These are phyloP conservation scores for Fusarium pininemorale DNA, from an alignment of 2,329 filamentous ascomycete genomes.

Conservation along the genomic window DNA sequence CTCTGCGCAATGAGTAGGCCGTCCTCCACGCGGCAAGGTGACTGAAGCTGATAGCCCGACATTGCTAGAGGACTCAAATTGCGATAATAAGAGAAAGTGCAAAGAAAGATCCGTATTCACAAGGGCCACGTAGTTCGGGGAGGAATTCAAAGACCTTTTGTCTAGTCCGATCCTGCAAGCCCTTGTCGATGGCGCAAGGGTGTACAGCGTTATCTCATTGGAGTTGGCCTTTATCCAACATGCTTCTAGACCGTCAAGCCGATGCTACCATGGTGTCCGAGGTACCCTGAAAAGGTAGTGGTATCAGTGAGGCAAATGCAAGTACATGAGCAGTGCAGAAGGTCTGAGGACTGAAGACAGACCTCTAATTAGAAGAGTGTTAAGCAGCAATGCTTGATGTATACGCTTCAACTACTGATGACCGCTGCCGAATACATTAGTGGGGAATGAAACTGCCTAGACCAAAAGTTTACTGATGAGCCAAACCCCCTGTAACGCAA, in stretches of 20 bases:
- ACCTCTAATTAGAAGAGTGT: neutral
- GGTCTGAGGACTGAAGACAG: neutral
- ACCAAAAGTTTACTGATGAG: too few relatives aligned
- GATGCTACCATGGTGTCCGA: neutral
- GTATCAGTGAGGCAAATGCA: neutral
- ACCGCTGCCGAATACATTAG: neutral
- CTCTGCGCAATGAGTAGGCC: slow-evolving; percentile 16
- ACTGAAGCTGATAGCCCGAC: slow-evolving; percentile 6
- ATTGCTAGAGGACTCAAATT: neutral
- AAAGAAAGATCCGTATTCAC: neutral
- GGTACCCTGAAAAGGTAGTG: too few relatives aligned
- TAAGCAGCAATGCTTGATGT: neutral
- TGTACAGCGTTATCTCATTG: neutral
- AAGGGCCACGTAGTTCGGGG: neutral
- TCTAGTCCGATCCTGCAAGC: neutral
- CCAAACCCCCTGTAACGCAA: too few relatives aligned
- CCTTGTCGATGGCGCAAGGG: neutral
- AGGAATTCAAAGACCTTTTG: neutral
- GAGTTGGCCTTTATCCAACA: neutral
- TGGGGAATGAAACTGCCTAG: neutral
- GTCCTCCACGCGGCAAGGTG: slow-evolving; percentile 12
- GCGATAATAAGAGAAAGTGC: neutral
- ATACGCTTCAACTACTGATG: neutral
- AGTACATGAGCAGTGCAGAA: neutral
- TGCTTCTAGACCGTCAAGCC: neutral